Base-by-base conservation (phyloP, 495 filamentous ascomycete genomes). In the Hyaloscypha hepaticicola region DNA sequence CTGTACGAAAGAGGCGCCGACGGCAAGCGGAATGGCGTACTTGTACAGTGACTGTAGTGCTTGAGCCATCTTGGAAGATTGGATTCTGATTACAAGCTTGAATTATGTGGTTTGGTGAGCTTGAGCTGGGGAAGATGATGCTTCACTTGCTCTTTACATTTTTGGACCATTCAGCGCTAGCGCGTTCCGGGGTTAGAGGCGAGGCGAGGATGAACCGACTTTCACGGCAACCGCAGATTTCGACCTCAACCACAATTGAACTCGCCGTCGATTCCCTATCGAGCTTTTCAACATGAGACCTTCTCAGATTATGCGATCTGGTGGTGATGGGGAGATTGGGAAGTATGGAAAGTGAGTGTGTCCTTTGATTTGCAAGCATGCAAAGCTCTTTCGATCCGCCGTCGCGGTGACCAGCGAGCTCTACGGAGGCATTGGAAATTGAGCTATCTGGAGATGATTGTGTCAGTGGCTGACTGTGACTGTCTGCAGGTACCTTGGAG, bases 401-500 rank as follows among this genome's bases (percentile, higher is more conserved):
- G 56, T 58, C 66, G 65, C 72, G 66, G 55, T 65, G 57, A 55
- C 29, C 52, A 22, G 28, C 51, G 70, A 73, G 68, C 61, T 60
- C 60, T 57, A 41, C 45, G 64, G 58, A 59, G 53, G 51, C 53
- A 66, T 67, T 66, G 61, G 58, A 50, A 55, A 48, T 55, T 21
- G 21, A 53, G 21, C 53, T 52, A 57, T 64, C 28, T 64, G 58
- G 55, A 61, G 66, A n/a, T 48, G 27, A 33, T 69, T 63, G 50
- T 58, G 24, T 14, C 70, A 61, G 11, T 61, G 71, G 55, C 75
- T 79, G 61, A 78, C 70, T 68, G n/a, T 31, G 19, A 12, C 21
- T 68, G 14, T 60, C n/a, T 67, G 70, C 73, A 97, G 93, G 65
- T 97, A 81, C 77, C 78, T 96, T 53, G 95, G 94, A 72, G 75